phyloP scores from a whole-genome alignment of 371 early-diverging fungal species.

The Mortierella sp. region DNA sequence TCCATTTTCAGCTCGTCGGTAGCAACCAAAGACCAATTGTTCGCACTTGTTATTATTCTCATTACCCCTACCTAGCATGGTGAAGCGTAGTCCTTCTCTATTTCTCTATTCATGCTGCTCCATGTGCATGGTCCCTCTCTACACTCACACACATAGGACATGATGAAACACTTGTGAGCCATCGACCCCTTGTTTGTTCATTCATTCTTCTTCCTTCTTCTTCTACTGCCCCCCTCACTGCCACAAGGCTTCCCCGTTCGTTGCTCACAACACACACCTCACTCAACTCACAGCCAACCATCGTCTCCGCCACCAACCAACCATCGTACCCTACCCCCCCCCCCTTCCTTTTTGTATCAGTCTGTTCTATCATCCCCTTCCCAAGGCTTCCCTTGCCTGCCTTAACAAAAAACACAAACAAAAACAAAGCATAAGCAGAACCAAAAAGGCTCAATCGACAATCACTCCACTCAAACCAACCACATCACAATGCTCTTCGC shows the following conservation, averaged over 20 bases:
- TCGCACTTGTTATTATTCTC: background rate
- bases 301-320: constrained; percentile 6
- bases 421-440: background rate
- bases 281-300: background rate
- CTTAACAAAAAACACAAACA: background rate
- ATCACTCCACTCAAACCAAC: constrained; percentile 6
- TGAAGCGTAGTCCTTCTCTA: too few relatives aligned
- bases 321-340: background rate
- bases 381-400: too few relatives aligned
- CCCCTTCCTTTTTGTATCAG: background rate
- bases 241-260: background rate
- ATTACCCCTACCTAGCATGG: background rate
- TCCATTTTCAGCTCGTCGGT: background rate
- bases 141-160: background rate
- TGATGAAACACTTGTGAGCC: constrained; percentile 10
- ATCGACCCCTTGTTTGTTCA: constrained; percentile 1
- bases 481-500: background rate
- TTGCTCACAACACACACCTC: background rate
- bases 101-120: background rate
- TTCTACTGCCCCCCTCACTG: background rate
- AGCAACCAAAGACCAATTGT: too few relatives aligned
- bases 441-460: background rate
- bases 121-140: background rate
- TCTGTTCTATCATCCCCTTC: too few relatives aligned
- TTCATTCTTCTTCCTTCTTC: background rate